Evolutionary conservation across 2,329 filamentous ascomycete genomes (phyloP), one percentile per base, ranked within the genome.

Genomic region (Acrodontium crateriforme): DNA sequence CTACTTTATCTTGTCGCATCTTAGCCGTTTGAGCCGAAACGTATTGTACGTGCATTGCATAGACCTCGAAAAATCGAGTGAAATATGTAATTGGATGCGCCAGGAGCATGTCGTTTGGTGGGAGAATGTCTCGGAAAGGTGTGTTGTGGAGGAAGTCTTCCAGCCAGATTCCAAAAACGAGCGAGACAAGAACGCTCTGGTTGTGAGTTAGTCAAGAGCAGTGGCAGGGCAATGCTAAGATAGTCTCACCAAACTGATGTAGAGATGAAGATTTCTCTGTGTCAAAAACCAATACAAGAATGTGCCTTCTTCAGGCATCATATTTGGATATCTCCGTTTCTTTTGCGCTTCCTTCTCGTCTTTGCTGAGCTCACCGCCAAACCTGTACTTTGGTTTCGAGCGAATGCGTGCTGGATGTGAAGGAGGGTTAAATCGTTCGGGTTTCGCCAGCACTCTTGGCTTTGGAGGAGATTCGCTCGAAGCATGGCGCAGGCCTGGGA

Each of bases 401-500:
- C 69, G 65, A 17, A 83, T 67, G 5, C 78, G 67, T 13, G 78
- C 63, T 9, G 79, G 77, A 54, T 95, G 89, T 0, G 87, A 95
- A 0, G 89, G 89, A 2, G 89, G 87, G 25, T 81, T 81, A 65
- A 93, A 95, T 52, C 77, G 79, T 46, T 79, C 69, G 14, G 87
- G 87, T 56, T 94, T 83, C 45, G 81, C 81, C 39, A 98, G 74
- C 4, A 83, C 69, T 36, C 75, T 67, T 18, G 71, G 69, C 47
- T 77, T 78, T 37, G 55, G 58, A 32, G 48, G 54, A 25, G 49
- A 39, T 12, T 36, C 37, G 12, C 42, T 47, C 12, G 49, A 51
- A 13, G 47, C 49, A 41, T 51, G 26, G 28, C 48, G 44, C 12
- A 44, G 18, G 31, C 18, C 20, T 6, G 39, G 30, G 6, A 31